These are phyloP conservation scores for Vitellaria paradoxa DNA, from an alignment of 179 eudicot species.

Conservation along the genomic window DNA sequence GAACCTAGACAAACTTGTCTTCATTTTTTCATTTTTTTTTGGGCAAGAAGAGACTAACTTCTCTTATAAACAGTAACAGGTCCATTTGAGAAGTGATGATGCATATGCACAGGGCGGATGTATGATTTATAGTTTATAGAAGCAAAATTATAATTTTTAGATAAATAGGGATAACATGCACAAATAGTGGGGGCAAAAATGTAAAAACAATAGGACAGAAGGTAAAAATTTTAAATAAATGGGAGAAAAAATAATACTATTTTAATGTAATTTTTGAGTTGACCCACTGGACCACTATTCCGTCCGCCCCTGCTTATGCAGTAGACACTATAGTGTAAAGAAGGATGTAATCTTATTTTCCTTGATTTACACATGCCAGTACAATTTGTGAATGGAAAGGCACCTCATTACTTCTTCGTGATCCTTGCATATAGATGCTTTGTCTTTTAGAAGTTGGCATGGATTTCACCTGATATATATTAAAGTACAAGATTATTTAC, in stretches of 20 bases:
- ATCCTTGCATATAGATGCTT: slow-evolving; percentile 16
- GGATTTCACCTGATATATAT: slow-evolving; percentile 24
- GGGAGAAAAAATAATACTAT: too few species aligned
- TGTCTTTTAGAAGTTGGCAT: slow-evolving; percentile 22
- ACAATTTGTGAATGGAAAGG: slow-evolving; percentile 19
- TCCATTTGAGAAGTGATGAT: slow-evolving; percentile 8
- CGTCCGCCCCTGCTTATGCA: not conserved
- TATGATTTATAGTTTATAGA: too few species aligned
- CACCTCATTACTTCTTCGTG: slow-evolving; percentile 16
- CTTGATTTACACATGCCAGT: slow-evolving; percentile 21
- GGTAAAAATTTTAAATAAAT: too few species aligned
- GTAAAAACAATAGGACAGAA: too few species aligned
- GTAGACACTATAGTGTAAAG: not conserved
- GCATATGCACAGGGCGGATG: not conserved
- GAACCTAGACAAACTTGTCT: not conserved
- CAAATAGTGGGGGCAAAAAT: too few species aligned
- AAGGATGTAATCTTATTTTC: not conserved
- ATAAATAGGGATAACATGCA: too few species aligned
- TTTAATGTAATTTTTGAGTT: too few species aligned
- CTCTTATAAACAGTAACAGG: not conserved
- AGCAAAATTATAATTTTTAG: too few species aligned
- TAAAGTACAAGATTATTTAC: not conserved
- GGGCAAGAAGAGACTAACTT: too few species aligned
- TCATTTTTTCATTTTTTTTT: too few species aligned
- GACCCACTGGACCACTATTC: too few species aligned